These are phyloP conservation scores for Phyllosticta paracitricarpa DNA, from an alignment of 2,329 filamentous ascomycete species.

Conservation along the genomic window DNA sequence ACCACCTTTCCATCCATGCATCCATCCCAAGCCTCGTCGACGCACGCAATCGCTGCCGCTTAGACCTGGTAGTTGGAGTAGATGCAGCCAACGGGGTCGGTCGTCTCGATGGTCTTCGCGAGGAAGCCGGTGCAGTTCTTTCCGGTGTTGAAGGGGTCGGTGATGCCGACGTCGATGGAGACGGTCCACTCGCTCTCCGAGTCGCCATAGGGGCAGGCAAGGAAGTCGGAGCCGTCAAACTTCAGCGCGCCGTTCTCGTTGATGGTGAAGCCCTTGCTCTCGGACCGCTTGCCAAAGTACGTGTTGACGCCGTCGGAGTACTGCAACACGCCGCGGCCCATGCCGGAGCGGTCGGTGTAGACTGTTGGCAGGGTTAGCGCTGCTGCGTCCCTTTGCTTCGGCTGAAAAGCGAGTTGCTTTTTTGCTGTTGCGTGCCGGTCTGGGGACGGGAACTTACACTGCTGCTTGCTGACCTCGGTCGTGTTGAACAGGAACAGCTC, in stretches of 20 bases:
- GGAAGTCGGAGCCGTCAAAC: not conserved
- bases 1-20: not conserved
- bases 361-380: not conserved
- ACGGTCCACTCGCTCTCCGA: not conserved
- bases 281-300: not conserved
- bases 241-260: not conserved
- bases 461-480: not conserved
- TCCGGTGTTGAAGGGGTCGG: not conserved
- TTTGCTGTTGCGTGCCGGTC: not conserved
- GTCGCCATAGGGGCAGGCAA: not conserved
- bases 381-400: not conserved
- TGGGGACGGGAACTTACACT: not conserved
- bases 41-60: too few species aligned
- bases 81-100: not conserved
- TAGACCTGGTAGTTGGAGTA: not conserved
- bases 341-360: constrained; percentile 1
- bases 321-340: not conserved
- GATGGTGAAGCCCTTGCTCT: not conserved
- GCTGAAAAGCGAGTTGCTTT: not conserved
- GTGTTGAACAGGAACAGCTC: not conserved
- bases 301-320: not conserved
- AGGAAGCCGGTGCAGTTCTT: not conserved
- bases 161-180: not conserved
- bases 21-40: not conserved
- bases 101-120: not conserved